Evolutionary conservation across 2,329 filamentous ascomycete genomes (phyloP).

Genomic region (Arthrobotrys musiformis): DNA sequence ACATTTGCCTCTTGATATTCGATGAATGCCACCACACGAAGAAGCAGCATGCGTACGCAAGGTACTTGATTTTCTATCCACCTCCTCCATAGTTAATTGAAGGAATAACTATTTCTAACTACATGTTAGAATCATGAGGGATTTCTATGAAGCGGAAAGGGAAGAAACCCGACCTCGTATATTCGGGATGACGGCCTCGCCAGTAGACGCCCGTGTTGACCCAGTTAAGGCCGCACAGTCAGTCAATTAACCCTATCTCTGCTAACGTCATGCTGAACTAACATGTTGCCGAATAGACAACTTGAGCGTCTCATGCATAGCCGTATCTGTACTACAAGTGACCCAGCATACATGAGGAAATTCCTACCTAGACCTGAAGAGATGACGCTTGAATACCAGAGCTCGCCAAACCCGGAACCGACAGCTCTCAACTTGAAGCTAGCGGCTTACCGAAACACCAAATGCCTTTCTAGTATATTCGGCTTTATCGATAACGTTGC

Average conservation of each 20-base stretch:
- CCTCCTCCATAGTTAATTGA: not conserved
- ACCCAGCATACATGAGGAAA: slow-evolving; percentile 71
- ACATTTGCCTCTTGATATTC: slow-evolving; percentile 90
- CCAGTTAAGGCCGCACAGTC: slow-evolving; percentile 74
- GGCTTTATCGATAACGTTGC: slow-evolving; percentile 54
- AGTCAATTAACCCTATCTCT: slow-evolving; percentile 31
- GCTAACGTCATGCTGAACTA: not conserved
- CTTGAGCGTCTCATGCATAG: slow-evolving; percentile 70
- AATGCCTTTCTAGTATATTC: slow-evolving; percentile 61
- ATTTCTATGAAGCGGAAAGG: slow-evolving; percentile 75
- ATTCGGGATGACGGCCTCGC: slow-evolving; percentile 97
- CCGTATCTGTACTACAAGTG: slow-evolving; percentile 80
- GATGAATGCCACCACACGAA: slow-evolving; percentile 98
- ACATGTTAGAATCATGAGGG: slow-evolving; percentile 76
- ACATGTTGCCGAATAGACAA: slow-evolving; percentile 14
- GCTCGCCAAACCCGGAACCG: slow-evolving; percentile 67
- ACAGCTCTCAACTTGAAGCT: slow-evolving; percentile 71
- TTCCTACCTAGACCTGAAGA: slow-evolving; percentile 71
- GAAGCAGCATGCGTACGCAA: slow-evolving; percentile 88
- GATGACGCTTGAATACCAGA: slow-evolving; percentile 70
- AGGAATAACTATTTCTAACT: slow-evolving; percentile 34
- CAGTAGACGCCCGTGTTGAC: slow-evolving; percentile 83
- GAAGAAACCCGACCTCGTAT: slow-evolving; percentile 74
- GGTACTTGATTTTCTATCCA: slow-evolving; percentile 62
- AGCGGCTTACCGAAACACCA: slow-evolving; percentile 62